Base-by-base conservation (phyloP, 1,284 basidiomycete species). In the Hemileia vastatrix region DNA sequence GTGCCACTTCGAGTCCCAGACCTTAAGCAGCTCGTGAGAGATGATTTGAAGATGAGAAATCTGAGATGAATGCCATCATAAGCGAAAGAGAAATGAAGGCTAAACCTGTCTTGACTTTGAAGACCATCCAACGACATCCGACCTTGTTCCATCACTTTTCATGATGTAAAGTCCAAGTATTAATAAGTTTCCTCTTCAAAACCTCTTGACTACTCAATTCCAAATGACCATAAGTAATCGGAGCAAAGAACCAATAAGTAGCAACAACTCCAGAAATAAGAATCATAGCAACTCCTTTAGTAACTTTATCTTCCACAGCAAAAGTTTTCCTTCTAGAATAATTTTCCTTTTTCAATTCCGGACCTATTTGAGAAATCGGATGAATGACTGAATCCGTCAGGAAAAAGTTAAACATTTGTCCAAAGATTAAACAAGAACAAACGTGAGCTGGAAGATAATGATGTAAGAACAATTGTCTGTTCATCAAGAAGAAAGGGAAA, bases 401-500 rank as follows among this genome's bases (percentile, higher is more conserved):
- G 66, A 96, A 80, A 77, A 96, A 98, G 78, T 88, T 91, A 71
- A 97, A 80, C 32, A 96, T 86, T 2, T 88, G 83, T 51, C 94
- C 94, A 13, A 93, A 89, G 52, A 95, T 84, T 61, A 97, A 81
- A n/a, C 90, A 86, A 5, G 90, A 93, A 21, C 89, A 87, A 45
- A 98, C 82, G 75, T 79, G 77, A n/a, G 77, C 77, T 4, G 94
- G 94, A 6, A 98, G 84, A 76, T 98, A 98, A 77, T 98, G 94
- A 76, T 98, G 94, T 40, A 98, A 80, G 82, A 95, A 95, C 36
- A 95, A 82, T 75, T 98, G 94, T 58, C 94, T 88, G 72, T 83
- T 86, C 90, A 98, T 95, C 33, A 95, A 81, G 84, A 89, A 98
- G 83, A 98, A 98, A 9, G 94, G 94, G 73, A 89, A 79, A 79